Evolutionary conservation across 805 yeast species (phyloP).

Genomic region (Starmerella apis): DNA sequence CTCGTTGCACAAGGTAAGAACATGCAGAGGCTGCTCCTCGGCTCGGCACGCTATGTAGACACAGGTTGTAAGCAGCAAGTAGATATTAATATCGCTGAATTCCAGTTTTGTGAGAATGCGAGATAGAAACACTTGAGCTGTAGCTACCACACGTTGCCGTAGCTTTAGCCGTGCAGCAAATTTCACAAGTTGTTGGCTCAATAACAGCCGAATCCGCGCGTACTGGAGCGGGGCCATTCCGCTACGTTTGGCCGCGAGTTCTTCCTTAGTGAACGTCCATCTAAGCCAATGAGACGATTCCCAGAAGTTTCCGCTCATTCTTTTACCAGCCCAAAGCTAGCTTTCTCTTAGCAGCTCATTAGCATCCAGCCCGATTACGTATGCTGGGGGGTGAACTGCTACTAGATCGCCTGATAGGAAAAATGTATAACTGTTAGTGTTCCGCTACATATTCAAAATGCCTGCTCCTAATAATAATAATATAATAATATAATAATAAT

Average conservation of each 20-base stretch:
- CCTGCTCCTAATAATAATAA: too few species aligned
- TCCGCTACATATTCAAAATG: too few species aligned
- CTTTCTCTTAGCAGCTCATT: background rate
- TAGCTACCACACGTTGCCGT: constrained; percentile 74
- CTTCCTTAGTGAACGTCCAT: constrained; percentile 71
- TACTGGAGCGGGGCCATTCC: constrained; percentile 28
- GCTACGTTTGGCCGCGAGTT: constrained; percentile 38
- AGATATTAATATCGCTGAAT: constrained; percentile 74
- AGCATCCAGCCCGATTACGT: background rate
- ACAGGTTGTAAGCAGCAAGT: constrained; percentile 71
- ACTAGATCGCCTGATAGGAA: background rate
- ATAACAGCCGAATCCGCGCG: constrained; percentile 42
- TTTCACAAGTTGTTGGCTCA: constrained; percentile 63
- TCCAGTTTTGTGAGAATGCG: constrained; percentile 51
- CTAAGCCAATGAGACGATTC: constrained; percentile 63
- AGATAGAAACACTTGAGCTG: constrained; percentile 78
- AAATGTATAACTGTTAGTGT: too few species aligned
- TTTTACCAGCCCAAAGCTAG: background rate
- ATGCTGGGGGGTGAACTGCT: background rate
- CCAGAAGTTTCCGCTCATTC: constrained; percentile 63
- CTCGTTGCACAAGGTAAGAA: constrained; percentile 69
- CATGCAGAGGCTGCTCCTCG: constrained; percentile 93
- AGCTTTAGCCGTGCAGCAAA: constrained; percentile 69
- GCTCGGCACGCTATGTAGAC: constrained; percentile 85
- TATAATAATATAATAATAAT: too few species aligned